Evolutionary conservation across 192 early-diverging fungal genomes (phyloP).

Genomic region (Coemansia sp.): DNA sequence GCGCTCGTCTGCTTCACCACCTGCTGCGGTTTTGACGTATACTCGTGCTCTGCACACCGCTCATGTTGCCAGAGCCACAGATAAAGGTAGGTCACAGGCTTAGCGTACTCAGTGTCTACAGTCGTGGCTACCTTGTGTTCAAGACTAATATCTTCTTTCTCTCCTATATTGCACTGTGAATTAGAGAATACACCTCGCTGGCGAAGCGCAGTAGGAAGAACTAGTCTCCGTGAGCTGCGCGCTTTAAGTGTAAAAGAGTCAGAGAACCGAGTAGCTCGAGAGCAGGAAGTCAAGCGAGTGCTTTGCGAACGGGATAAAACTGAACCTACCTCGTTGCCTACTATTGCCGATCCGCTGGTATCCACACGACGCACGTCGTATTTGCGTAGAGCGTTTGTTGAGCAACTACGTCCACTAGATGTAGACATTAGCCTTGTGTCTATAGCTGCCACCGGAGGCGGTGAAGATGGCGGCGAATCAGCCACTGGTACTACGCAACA

Average conservation of each 20-base stretch:
- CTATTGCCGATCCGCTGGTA: background rate
- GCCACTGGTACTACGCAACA: background rate
- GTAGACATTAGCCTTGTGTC: conserved; percentile 6
- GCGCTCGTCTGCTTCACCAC: background rate
- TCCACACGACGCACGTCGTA: background rate
- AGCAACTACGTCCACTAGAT: conserved; percentile 32
- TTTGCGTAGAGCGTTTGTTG: conserved; percentile 26
- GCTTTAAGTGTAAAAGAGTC: conserved; percentile 8
- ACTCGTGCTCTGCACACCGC: background rate
- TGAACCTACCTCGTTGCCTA: background rate
- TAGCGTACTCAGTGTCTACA: background rate
- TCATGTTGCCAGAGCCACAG: background rate
- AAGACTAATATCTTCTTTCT: background rate
- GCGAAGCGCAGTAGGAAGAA: conserved; percentile 12
- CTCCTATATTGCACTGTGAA: background rate
- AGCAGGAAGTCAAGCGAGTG: conserved; percentile 20
- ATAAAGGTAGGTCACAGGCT: background rate
- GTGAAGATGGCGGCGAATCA: background rate
- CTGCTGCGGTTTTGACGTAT: background rate
- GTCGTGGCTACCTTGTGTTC: background rate
- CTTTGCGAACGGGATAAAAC: conserved; percentile 13
- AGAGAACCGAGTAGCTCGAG: conserved; percentile 17
- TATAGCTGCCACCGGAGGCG: background rate
- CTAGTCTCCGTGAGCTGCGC: conserved; percentile 13
- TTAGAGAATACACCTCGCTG: conserved; percentile 4